phyloP scores from a whole-genome alignment of 2,329 filamentous ascomycete genomes.

The Amylocarpus encephaloides region DNA sequence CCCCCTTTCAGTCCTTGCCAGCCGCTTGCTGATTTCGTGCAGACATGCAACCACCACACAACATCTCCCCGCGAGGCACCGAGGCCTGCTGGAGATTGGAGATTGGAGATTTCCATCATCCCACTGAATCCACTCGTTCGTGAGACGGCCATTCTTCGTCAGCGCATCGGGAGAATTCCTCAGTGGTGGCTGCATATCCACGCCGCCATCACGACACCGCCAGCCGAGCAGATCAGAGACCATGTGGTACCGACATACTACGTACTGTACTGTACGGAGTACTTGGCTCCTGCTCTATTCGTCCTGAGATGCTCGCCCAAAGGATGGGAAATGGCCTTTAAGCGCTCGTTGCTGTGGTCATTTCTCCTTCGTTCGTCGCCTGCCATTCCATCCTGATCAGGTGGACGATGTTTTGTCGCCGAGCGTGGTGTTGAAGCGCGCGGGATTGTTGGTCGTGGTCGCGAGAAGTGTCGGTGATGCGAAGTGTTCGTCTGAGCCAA shows the following conservation, averaged over 20 bases:
- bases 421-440: constrained; percentile 17
- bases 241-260: not conserved
- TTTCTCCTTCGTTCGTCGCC: constrained; percentile 9
- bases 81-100: not conserved
- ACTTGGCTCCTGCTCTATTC: too few relatives aligned
- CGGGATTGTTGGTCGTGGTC: constrained; percentile 4
- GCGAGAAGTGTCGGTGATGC: constrained; percentile 3
- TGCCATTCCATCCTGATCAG: constrained; percentile 11
- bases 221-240: not conserved
- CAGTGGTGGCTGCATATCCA: not conserved
- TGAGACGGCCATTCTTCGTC: too few relatives aligned
- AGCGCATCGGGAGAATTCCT: constrained; percentile 1
- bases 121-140: too few relatives aligned
- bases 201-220: not conserved
- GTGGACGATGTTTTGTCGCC: constrained; percentile 9
- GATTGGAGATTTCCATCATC: too few relatives aligned
- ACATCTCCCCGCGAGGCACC: not conserved
- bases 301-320: too few relatives aligned
- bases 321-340: constrained; percentile 4
- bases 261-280: too few relatives aligned
- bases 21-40: not conserved
- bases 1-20: not conserved
- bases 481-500: constrained; percentile 8
- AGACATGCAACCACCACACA: not conserved
- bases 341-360: constrained; percentile 14